These are phyloP conservation scores for Sporothrix brasiliensis DNA, from an alignment of 2,329 filamentous ascomycete genomes.

Conservation along the genomic window DNA sequence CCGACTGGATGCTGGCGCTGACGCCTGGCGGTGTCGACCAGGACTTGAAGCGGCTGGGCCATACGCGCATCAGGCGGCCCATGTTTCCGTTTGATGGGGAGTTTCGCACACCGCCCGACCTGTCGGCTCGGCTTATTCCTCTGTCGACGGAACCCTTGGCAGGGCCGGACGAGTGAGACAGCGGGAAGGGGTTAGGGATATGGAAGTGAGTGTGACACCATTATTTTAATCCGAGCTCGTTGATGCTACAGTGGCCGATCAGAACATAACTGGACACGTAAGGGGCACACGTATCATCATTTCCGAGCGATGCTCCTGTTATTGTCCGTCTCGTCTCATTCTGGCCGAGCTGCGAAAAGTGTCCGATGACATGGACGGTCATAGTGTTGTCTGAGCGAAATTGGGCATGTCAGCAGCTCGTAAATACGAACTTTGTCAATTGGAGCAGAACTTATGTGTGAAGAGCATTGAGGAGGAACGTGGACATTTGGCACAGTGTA, in stretches of 20 bases:
- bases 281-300: no score
- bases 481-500: neutral
- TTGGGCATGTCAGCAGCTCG: neutral
- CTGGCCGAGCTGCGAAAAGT: conserved; percentile 4
- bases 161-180: conserved; percentile 32
- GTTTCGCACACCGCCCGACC: conserved; percentile 34
- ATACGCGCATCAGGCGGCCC: conserved; percentile 52
- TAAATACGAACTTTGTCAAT: neutral
- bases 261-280: neutral
- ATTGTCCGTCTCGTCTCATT: neutral
- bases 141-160: conserved; percentile 34
- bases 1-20: conserved; percentile 57
- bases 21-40: conserved; percentile 60
- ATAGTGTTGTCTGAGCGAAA: neutral
- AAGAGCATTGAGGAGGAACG: neutral
- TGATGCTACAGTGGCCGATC: neutral
- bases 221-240: no score
- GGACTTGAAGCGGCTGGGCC: conserved; percentile 53
- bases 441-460: neutral
- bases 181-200: neutral
- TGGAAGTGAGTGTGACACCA: no score
- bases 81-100: conserved; percentile 45
- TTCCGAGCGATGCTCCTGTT: no score
- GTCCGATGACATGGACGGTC: neutral
- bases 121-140: conserved; percentile 37